These are phyloP conservation scores for Sugiyamaella paludigena DNA, from an alignment of 1,139 yeast species.

Conservation along the genomic window DNA sequence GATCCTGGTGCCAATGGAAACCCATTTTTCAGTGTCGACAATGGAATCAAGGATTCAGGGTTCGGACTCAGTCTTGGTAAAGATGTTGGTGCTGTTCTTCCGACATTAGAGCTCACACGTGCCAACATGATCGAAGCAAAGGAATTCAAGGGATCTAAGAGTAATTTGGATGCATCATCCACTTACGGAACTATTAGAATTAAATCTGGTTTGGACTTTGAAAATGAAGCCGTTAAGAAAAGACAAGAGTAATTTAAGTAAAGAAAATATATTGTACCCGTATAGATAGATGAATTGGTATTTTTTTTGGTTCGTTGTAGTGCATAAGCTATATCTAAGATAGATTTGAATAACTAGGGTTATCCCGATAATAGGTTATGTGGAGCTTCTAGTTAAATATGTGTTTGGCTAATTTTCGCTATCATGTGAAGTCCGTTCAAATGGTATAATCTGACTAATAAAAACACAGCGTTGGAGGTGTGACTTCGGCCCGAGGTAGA, in stretches of 20 bases:
- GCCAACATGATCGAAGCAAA: constrained; percentile 24
- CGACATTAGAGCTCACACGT: constrained; percentile 25
- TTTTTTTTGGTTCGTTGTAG: too few species aligned
- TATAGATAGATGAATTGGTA: too few species aligned
- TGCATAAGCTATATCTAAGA: too few species aligned
- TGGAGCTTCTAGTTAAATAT: too few species aligned
- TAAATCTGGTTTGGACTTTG: constrained; percentile 32
- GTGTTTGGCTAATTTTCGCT: too few species aligned
- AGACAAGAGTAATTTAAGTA: constrained; percentile 11
- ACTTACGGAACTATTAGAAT: constrained; percentile 33
- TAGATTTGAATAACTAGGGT: too few species aligned
- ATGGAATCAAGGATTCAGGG: constrained; percentile 32
- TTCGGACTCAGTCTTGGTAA: constrained; percentile 29
- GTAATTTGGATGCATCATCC: constrained; percentile 31
- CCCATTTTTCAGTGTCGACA: constrained; percentile 27
- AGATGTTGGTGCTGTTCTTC: constrained; percentile 23
- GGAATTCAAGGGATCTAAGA: constrained; percentile 23
- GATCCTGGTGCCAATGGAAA: constrained; percentile 25
- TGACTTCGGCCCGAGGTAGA: too few species aligned
- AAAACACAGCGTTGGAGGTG: too few species aligned
- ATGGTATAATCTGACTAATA: too few species aligned
- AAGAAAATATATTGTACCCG: too few species aligned
- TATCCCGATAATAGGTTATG: too few species aligned
- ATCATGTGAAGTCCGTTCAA: too few species aligned
- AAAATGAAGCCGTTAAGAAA: constrained; percentile 27